Conservation (phyloP, 352 stramenopile genomes). For the Phytophthora foliorum region DNA sequence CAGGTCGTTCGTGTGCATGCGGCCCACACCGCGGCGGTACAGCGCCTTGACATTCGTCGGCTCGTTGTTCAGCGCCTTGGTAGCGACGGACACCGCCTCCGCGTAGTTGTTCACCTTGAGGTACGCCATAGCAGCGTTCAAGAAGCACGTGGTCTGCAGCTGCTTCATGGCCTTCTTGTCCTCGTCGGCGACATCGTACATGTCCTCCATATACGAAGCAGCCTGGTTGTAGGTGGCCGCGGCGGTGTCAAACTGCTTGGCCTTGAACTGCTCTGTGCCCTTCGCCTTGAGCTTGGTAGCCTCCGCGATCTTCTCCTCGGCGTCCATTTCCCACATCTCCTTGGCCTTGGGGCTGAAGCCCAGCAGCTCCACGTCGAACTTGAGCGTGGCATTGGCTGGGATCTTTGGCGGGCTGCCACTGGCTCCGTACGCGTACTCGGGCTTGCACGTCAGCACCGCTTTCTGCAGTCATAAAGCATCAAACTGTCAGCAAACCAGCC, state of each 20-base stretch:
- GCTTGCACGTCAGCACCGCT: slow-evolving; percentile 92
- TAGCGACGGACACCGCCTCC: slow-evolving; percentile 83
- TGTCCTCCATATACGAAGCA: slow-evolving; percentile 86
- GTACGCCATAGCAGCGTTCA: slow-evolving; percentile 96
- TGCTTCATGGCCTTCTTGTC: slow-evolving; percentile 90
- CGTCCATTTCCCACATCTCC: slow-evolving; percentile 94
- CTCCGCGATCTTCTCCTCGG: slow-evolving; percentile 86
- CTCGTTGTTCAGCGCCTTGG: slow-evolving; percentile 89
- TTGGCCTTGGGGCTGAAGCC: slow-evolving; percentile 96
- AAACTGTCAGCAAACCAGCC: slow-evolving; percentile 13
- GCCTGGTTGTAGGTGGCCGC: slow-evolving; percentile 88
- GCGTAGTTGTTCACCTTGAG: slow-evolving; percentile 94
- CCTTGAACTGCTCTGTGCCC: slow-evolving; percentile 95
- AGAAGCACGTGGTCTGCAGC: slow-evolving; percentile 89
- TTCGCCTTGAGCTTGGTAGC: slow-evolving; percentile 91
- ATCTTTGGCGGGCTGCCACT: slow-evolving; percentile 94
- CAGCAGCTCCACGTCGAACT: slow-evolving; percentile 97
- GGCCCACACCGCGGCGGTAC: slow-evolving; percentile 84
- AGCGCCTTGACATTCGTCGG: slow-evolving; percentile 87
- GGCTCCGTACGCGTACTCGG: slow-evolving; percentile 95
- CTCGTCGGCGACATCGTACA: slow-evolving; percentile 89
- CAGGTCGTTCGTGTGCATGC: slow-evolving; percentile 88
- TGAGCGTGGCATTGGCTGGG: slow-evolving; percentile 93
- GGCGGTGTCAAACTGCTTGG: slow-evolving; percentile 87
- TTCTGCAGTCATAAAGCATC: slow-evolving; percentile 60